Base-by-base conservation (phyloP, 495 filamentous ascomycete genomes). In the Penicillium odoratum region DNA sequence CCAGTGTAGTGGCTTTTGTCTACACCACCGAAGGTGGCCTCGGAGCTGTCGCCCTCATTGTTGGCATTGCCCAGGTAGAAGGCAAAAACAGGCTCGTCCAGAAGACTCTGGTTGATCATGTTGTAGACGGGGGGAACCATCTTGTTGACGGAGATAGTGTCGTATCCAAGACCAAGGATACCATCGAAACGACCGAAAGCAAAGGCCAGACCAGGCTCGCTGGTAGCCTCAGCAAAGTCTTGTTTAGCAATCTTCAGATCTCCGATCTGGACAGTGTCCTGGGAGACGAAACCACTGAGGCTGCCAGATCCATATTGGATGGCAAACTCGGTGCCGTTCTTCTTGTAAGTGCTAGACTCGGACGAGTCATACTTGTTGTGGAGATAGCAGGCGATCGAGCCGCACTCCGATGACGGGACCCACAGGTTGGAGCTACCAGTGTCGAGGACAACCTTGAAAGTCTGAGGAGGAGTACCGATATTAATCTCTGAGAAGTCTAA, bases 371-470 rank as follows among this genome's bases (percentile, higher is more conserved):
- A 99, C 81, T 93, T 99, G 72, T 72, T 83, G 81, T 99, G 95
- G 56, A 99, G 88, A 74, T 92, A 99, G 83, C 95, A 99, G 58
- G 95, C 95, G 65, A 99, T 99, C 51, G 93, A 97, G 66, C 85
- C 88, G 74, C 95, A 99, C 62, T 91, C 80, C 13, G 81, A 78
- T 3, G 92, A 97, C 4, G 95, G 95, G 52, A 99, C 95, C 95
- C 95, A 99, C 53, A 99, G 83, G 79, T 99, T 99, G 61, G 95
- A 99, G 81, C 93, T 97, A 60, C 95, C 95, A 28, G 95, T 99
- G 70, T 99, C 95, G 54, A 99, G 86, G 58, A 99, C 88, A 59
- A 99, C 95, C 81, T 99, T 99, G 85, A 99, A 99, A 52, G 77
- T 77, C 77, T 99, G 95, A 28, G 94, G 86, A 47, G 95, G 95